phyloP scores from a whole-genome alignment of 805 yeast species.

The Saccharomyces eubayanus region DNA sequence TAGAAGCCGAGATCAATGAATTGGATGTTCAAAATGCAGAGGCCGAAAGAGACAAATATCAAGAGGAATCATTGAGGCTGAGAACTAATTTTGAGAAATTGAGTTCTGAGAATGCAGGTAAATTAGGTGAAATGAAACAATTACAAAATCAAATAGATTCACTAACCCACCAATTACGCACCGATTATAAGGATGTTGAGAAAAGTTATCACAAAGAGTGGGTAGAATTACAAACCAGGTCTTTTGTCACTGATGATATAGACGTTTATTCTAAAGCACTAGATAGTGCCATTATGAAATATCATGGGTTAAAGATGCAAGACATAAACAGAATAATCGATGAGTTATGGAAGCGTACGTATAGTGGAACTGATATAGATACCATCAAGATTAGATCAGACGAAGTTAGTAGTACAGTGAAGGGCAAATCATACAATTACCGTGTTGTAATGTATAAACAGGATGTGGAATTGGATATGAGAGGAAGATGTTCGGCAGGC shows the following conservation, averaged over 20 bases:
- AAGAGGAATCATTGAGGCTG: slow-evolving; percentile 45
- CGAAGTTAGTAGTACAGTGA: slow-evolving; percentile 34
- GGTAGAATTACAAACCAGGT: slow-evolving; percentile 66
- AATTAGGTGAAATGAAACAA: slow-evolving; percentile 79
- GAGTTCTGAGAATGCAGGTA: slow-evolving; percentile 63
- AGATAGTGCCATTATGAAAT: slow-evolving; percentile 89
- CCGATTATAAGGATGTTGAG: slow-evolving; percentile 67
- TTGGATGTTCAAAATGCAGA: slow-evolving; percentile 54
- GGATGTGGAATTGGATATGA: slow-evolving; percentile 89
- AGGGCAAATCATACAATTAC: slow-evolving; percentile 73
- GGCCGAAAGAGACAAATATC: slow-evolving; percentile 50
- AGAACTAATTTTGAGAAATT: slow-evolving; percentile 42
- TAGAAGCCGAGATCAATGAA: slow-evolving; percentile 35
- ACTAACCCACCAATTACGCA: slow-evolving; percentile 48
- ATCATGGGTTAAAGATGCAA: slow-evolving; percentile 83
- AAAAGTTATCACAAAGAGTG: slow-evolving; percentile 57
- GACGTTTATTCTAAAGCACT: slow-evolving; percentile 75
- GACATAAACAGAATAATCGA: slow-evolving; percentile 82
- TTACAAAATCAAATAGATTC: slow-evolving; percentile 59
- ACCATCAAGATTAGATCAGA: slow-evolving; percentile 81
- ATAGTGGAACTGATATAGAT: slow-evolving; percentile 92
- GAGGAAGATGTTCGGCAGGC: slow-evolving; percentile 97
- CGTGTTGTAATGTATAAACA: slow-evolving; percentile 92
- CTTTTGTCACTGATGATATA: slow-evolving; percentile 72
- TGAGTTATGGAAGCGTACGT: slow-evolving; percentile 89